Percentiles rank a stretch among this genome's conserved stretches.
phyloP scores from a whole-genome alignment of 257 asterid species.

The Buddleja alternifolia region DNA sequence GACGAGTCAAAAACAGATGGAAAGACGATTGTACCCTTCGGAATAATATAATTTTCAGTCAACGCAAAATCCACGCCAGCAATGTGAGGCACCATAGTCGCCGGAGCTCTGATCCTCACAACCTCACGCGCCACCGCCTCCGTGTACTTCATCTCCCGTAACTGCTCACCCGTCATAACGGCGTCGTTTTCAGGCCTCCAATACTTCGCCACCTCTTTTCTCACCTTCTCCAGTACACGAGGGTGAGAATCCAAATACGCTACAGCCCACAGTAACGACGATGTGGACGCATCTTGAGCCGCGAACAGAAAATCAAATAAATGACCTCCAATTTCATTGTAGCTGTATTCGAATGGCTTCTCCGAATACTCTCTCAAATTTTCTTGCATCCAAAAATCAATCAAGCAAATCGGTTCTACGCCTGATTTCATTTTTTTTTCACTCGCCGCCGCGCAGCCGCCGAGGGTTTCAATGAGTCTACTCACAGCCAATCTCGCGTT shows the following conservation, averaged over 20 bases:
- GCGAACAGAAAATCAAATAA: slow-evolving; percentile 89
- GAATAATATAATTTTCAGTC: slow-evolving; percentile 63
- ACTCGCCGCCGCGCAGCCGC: slow-evolving; percentile 64
- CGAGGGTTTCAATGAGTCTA: slow-evolving; percentile 60
- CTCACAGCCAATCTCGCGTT: slow-evolving; percentile 71
- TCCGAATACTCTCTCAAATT: slow-evolving; percentile 42
- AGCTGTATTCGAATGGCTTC: slow-evolving; percentile 34
- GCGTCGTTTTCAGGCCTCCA: slow-evolving; percentile 61
- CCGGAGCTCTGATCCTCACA: slow-evolving; percentile 80
- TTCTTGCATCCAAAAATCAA: slow-evolving; percentile 88
- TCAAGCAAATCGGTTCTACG: slow-evolving; percentile 70
- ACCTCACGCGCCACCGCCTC: slow-evolving; percentile 97
- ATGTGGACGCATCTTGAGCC: slow-evolving; percentile 90
- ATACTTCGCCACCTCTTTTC: slow-evolving; percentile 52
- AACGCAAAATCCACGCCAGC: slow-evolving; percentile 74
- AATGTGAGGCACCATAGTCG: slow-evolving; percentile 91
- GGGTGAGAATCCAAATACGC: slow-evolving; percentile 70
- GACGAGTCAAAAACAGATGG: slow-evolving; percentile 92
- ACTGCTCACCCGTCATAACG: slow-evolving; percentile 53
- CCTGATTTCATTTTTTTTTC: slow-evolving; percentile 59
- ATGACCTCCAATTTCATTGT: slow-evolving; percentile 67
- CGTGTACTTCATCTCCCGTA: slow-evolving; percentile 80
- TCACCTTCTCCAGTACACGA: slow-evolving; percentile 50
- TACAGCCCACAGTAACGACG: slow-evolving; percentile 82
- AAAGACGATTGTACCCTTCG: slow-evolving; percentile 84